phyloP scores from a whole-genome alignment of 208 protist species.

The Herpetomonas muscarum region DNA sequence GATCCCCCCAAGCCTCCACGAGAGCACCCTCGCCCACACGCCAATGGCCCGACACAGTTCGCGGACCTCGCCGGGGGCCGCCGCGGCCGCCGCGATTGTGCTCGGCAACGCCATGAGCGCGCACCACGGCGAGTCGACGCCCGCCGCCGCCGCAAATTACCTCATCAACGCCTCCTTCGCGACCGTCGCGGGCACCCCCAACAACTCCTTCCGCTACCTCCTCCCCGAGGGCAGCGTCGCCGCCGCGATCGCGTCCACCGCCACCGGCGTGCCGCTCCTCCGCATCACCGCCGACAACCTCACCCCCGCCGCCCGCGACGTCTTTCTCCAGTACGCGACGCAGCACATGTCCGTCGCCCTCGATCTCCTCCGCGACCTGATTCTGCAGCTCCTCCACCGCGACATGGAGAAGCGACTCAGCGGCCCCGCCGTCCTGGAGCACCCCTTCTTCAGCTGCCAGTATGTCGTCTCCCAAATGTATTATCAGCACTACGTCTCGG shows the following conservation, averaged over 20 bases:
- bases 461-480: constrained; percentile 82
- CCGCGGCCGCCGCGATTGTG: no score
- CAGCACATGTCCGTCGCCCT: constrained; percentile 57
- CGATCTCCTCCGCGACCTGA: constrained; percentile 55
- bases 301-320: constrained; percentile 19
- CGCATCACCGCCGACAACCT: constrained; percentile 30
- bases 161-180: constrained; percentile 19
- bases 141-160: constrained; percentile 13
- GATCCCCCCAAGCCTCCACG: no score
- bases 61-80: no score
- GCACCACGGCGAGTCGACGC: no score
- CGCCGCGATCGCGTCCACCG: constrained; percentile 12
- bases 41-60: no score
- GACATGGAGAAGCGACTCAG: constrained; percentile 46
- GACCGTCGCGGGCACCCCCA: constrained; percentile 12
- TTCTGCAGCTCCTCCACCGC: constrained; percentile 56
- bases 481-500: constrained; percentile 19
- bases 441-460: constrained; percentile 80
- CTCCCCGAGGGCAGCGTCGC: constrained; percentile 15
- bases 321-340: constrained; percentile 31
- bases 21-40: no score
- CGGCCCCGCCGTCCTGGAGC: constrained; percentile 69
- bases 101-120: no score
- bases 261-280: neutral
- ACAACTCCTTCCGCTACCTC: constrained; percentile 22